phyloP scores from a whole-genome alignment of 2,329 filamentous ascomycete species.

The Colletotrichum trifolii region DNA sequence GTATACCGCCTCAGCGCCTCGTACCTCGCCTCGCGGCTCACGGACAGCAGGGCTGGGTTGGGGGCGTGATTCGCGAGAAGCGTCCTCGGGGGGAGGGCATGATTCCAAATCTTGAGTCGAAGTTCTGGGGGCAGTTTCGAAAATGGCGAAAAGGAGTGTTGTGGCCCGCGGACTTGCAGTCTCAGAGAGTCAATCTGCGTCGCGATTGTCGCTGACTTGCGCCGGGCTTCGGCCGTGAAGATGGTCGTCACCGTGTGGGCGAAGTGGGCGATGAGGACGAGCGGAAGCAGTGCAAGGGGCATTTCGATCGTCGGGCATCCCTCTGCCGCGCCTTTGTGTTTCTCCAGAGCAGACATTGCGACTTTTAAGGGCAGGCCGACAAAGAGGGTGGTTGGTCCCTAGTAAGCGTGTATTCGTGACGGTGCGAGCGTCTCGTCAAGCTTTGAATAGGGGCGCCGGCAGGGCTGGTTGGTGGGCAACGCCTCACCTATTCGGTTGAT shows the following conservation, averaged over 20 bases:
- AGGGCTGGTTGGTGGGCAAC: background rate
- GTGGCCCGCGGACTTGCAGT: constrained; percentile 29
- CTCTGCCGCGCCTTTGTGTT: constrained; percentile 21
- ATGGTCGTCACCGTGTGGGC: constrained; percentile 25
- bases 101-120: constrained; percentile 34
- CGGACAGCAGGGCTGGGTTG: constrained; percentile 22
- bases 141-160: constrained; percentile 28
- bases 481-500: background rate
- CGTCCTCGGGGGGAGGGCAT: constrained; percentile 22
- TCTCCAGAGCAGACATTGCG: background rate
- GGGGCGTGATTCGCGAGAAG: constrained; percentile 31
- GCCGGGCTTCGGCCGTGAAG: constrained; percentile 21
- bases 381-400: no score
- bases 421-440: no score
- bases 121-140: constrained; percentile 27
- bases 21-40: constrained; percentile 28
- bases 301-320: constrained; percentile 17
- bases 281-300: constrained; percentile 28
- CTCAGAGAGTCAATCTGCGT: constrained; percentile 22
- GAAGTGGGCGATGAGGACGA: constrained; percentile 35
- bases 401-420: no score
- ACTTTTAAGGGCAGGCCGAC: background rate
- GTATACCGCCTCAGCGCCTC: constrained; percentile 25
- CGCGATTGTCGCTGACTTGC: constrained; percentile 21
- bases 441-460: background rate